Evolutionary conservation across 148 eudicot species (phyloP).

Genomic region (Rheum nobile): DNA sequence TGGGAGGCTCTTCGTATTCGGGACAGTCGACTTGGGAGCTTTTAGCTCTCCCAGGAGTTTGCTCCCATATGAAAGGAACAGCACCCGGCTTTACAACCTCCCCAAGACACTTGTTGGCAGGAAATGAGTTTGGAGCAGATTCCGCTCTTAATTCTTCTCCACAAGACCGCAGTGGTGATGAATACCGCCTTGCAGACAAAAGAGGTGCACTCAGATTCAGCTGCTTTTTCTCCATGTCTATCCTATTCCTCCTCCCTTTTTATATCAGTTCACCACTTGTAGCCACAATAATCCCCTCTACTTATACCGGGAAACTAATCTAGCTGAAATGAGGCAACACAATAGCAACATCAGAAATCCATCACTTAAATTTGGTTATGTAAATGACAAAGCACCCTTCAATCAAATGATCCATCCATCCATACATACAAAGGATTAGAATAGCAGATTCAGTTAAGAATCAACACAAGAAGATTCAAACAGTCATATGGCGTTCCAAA

Average conservation of each 20-base stretch:
- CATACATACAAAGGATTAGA: neutral
- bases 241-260: neutral
- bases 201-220: constrained; percentile 34
- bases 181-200: constrained; percentile 40
- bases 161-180: constrained; percentile 31
- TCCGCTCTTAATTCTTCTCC: constrained; percentile 13
- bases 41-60: constrained; percentile 33
- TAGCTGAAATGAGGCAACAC: neutral
- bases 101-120: constrained; percentile 13
- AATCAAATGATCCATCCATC: neutral
- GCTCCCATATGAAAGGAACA: constrained; percentile 38
- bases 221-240: constrained; percentile 32
- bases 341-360: neutral
- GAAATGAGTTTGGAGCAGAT: constrained; percentile 1
- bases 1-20: constrained; percentile 17
- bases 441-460: neutral
- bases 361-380: neutral
- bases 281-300: neutral
- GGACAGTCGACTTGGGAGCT: constrained; percentile 6
- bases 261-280: neutral
- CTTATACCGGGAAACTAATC: neutral
- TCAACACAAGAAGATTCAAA: neutral
- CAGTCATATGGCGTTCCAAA: neutral
- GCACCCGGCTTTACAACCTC: constrained; percentile 36
- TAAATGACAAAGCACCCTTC: neutral